These are phyloP conservation scores for Agrocybe chaxingu DNA, from an alignment of 768 basidiomycete species.

Conservation along the genomic window DNA sequence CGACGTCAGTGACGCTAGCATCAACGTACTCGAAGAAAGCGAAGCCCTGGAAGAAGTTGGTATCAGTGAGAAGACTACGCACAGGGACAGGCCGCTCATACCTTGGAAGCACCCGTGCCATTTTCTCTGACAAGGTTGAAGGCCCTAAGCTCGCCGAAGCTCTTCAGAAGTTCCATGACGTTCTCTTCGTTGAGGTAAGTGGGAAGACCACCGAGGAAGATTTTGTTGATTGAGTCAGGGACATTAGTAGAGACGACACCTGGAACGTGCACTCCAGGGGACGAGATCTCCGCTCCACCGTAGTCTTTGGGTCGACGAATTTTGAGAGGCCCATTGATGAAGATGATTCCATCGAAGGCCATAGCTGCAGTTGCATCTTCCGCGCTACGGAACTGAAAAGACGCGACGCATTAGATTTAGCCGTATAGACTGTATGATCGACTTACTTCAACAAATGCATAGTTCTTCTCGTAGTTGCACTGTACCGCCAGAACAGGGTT, in stretches of 20 bases:
- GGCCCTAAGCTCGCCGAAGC: constrained; percentile 94
- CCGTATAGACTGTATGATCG: neutral
- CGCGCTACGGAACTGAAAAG: constrained; percentile 87
- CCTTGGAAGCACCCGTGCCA: constrained; percentile 85
- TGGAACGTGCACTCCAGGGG: constrained; percentile 78
- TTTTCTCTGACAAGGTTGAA: constrained; percentile 98
- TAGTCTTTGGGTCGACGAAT: constrained; percentile 98
- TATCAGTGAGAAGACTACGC: neutral
- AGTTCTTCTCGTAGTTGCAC: constrained; percentile 98
- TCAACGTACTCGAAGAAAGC: constrained; percentile 99
- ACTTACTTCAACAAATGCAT: constrained; percentile 94
- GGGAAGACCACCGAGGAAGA: constrained; percentile 95
- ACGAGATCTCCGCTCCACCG: constrained; percentile 67
- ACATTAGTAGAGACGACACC: constrained; percentile 97
- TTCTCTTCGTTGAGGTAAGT: constrained; percentile 97
- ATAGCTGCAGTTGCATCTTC: constrained; percentile 96
- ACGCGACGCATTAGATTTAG: neutral
- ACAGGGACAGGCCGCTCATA: constrained; percentile 22
- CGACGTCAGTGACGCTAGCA: constrained; percentile 83
- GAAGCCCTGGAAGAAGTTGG: constrained; percentile 67
- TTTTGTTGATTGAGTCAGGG: constrained; percentile 96
- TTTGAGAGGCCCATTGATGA: constrained; percentile 92
- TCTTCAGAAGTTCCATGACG: constrained; percentile 96
- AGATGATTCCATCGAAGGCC: constrained; percentile 97
- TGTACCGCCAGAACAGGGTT: constrained; percentile 93